Evolutionary conservation across 2,329 filamentous ascomycete genomes (phyloP), one percentile per base, ranked within the genome.

Genomic region (Teratosphaeria epicoccoides): DNA sequence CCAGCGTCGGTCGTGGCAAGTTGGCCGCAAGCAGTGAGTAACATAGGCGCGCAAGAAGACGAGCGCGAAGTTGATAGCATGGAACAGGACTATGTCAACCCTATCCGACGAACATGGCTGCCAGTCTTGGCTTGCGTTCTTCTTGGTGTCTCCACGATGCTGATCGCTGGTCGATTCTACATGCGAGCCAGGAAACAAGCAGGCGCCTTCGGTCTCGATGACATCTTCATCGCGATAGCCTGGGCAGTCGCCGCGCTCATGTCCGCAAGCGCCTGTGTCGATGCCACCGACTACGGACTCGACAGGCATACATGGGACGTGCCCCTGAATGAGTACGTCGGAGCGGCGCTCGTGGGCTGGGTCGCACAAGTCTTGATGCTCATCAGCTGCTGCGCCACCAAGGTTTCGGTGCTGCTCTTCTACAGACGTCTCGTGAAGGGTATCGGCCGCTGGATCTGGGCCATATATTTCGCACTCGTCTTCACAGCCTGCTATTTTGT

Each of bases 131-230:
- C 50, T 25, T 45, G 55, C 12, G 48, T 55, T 6, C 49, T 57
- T 25, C 58, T 60, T 24, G 49, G 40, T 20, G 44, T 58, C 17
- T 49, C 53, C 6, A 61, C 61, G 2, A 29, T 61, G 24, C 45
- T 59, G 22, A 55, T 64, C 6, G 24, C 52, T 6, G 57, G 50
- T n/a, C 57, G 62, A 28, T 43, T 64, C 7, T 61, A 52, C 40
- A 47, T 63, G 22, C 51, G 61, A 7, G 55, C 53, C 7, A 54
- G 48, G 22, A 57, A 57, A 10, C 50, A 59, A 52, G 56, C 61
- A 11, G 62, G 61, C 12, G 44, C 49, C 2, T 60, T 62, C 23
- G 62, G 62, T 25, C 40, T 60, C 4, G 62, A 63, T 40, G 62
- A 64, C 50, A 17, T 50, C 7, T 40, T 55, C 28, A 51, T 55